A percentile compares a stretch with the other conserved stretches of the same genome.
Evolutionary conservation across 108 stramenopile genomes (phyloP).

Genomic region (Epithemia pelagica): DNA sequence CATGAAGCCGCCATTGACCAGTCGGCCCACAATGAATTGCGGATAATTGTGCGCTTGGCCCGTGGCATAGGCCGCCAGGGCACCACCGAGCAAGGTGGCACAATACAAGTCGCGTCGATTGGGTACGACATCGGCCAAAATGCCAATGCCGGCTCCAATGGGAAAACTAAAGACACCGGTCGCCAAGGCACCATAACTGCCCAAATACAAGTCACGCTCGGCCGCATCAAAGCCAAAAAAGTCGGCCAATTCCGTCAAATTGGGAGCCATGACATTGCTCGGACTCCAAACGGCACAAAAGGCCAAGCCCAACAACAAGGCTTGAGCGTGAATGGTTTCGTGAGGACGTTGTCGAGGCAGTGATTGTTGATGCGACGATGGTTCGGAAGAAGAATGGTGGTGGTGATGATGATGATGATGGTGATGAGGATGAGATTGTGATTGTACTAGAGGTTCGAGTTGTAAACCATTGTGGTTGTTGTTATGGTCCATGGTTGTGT

Average conservation of each 20-base stretch:
- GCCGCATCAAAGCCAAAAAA: conserved; percentile 26
- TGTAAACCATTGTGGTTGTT: no score
- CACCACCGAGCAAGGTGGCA: conserved; percentile 33
- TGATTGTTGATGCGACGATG: neutral
- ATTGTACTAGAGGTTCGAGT: neutral
- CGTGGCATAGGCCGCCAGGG: conserved; percentile 32
- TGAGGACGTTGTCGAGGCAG: conserved; percentile 5
- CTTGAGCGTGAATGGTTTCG: conserved; percentile 51
- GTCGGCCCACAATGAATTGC: conserved; percentile 35
- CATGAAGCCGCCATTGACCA: conserved; percentile 59
- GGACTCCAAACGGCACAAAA: conserved; percentile 61
- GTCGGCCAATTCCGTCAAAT: conserved; percentile 54
- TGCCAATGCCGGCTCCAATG: conserved; percentile 45
- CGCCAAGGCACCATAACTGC: conserved; percentile 50
- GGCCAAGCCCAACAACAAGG: conserved; percentile 49
- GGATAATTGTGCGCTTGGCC: conserved; percentile 23
- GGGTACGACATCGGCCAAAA: conserved; percentile 51
- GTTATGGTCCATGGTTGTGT: no score
- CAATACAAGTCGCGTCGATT: conserved; percentile 46
- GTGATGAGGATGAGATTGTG: neutral
- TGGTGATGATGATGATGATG: neutral
- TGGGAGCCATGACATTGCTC: conserved; percentile 67
- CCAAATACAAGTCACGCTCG: conserved; percentile 63
- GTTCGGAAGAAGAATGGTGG: neutral
- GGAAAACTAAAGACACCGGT: conserved; percentile 58